A percentile compares a stretch with the other conserved stretches of the same genome.
Evolutionary conservation across 805 yeast species (phyloP).

Genomic region (Yarrowia keelungensis): DNA sequence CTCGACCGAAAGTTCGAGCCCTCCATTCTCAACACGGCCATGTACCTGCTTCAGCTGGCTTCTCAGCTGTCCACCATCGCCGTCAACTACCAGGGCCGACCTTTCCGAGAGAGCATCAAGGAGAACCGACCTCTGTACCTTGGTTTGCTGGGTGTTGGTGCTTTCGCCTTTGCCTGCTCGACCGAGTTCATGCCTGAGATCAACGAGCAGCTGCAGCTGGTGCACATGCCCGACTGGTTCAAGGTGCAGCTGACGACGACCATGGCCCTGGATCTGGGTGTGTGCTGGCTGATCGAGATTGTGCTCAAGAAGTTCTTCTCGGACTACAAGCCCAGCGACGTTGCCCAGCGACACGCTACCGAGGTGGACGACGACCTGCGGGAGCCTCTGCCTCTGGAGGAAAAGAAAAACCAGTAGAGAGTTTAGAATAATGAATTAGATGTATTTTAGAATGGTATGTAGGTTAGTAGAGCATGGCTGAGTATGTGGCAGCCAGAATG

Average conservation of each 20-base stretch:
- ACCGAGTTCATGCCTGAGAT: slow-evolving; percentile 95
- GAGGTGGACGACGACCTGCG: slow-evolving; percentile 45
- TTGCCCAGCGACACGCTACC: slow-evolving; percentile 58
- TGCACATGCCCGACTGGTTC: slow-evolving; percentile 78
- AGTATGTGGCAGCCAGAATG: background rate
- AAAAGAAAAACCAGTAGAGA: slow-evolving; percentile 44
- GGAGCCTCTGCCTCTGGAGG: slow-evolving; percentile 40
- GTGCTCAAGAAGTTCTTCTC: slow-evolving; percentile 80
- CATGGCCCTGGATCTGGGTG: slow-evolving; percentile 76
- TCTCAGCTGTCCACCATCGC: slow-evolving; percentile 98
- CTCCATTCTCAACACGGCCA: slow-evolving; percentile 92
- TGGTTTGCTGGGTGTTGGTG: slow-evolving; percentile 90
- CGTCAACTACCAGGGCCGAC: slow-evolving; percentile 95
- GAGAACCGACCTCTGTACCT: slow-evolving; percentile 97
- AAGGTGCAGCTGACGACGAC: slow-evolving; percentile 76
- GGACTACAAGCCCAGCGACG: slow-evolving; percentile 92
- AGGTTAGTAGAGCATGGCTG: background rate
- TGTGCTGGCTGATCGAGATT: slow-evolving; percentile 78
- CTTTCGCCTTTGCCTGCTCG: slow-evolving; percentile 85
- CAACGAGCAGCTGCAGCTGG: slow-evolving; percentile 90
- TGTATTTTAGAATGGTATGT: background rate
- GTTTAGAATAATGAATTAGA: slow-evolving; percentile 32
- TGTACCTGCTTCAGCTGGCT: slow-evolving; percentile 89
- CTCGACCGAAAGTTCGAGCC: slow-evolving; percentile 88
- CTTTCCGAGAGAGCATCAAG: slow-evolving; percentile 87